Evolutionary conservation across 2,329 filamentous ascomycete genomes (phyloP), one percentile per base, ranked within the genome.

Genomic region (Diplodia corticola): DNA sequence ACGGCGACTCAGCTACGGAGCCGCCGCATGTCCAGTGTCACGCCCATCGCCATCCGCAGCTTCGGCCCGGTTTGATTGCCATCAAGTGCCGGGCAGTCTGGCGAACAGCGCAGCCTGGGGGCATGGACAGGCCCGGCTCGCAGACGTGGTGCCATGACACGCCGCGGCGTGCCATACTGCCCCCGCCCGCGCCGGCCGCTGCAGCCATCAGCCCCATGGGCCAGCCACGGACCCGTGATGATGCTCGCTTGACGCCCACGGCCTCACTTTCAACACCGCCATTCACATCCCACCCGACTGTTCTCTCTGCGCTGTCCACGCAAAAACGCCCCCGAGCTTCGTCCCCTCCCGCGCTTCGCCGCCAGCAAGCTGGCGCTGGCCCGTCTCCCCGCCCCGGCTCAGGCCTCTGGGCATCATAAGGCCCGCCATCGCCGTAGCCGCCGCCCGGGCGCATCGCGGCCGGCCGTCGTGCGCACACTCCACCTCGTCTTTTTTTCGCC

Each of bases 31-130:
- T 60, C 57, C 57, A 48, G 17, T 60, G 57, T 60, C 57, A 59
- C 57, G 57, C 57, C 20, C 44, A 61, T 61, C 57, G 22, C 57
- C 57, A 49, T 61, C 57, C 57, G 44, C 57, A 61, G 57, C 57
- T 61, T 61, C 57, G 57, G 57, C 57, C 57, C 57, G 57, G 57
- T 61, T 61, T 61, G 57, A 61, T 61, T 61, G 57, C 40, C 57
- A 40, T 61, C 57, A 15, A 49, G 44, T 20, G 57, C 44, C 57
- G 57, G 57, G 57, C 57, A 61, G 12, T 26, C 37, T 48, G 55
- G 55, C 28, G 55, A 60, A 48, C 55, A 46, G 55, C 55, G 55
- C 55, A 60, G 55, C 40, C 53, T 40, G 53, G 53, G 53, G 51
- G 51, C 54, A 44, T 40, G 33, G 33, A 26, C 55, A 59, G 55